Percentiles rank a stretch among this genome's conserved stretches.
Conservation (phyloP, 139 green algal genomes). For the Astrephomene gubernaculifera region DNA sequence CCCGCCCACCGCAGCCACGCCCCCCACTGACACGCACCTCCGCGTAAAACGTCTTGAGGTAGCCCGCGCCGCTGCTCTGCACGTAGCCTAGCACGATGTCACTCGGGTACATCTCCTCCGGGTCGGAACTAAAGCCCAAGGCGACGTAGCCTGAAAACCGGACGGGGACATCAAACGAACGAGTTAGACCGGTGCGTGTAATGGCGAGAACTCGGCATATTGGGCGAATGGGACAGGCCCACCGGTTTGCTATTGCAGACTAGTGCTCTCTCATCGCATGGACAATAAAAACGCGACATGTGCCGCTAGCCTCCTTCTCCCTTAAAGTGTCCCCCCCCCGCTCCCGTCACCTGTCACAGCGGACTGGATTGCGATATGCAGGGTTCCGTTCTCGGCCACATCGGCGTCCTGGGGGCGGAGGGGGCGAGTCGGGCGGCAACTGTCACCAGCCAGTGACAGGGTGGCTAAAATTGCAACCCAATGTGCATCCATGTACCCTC, state of each 20-base stretch:
- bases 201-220: too few species aligned
- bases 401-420: not conserved
- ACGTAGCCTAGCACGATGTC: not conserved
- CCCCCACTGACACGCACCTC: too few species aligned
- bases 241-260: too few species aligned
- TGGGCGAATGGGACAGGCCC: too few species aligned
- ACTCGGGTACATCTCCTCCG: not conserved
- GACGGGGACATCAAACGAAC: too few species aligned
- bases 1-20: not conserved
- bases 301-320: too few species aligned
- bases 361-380: not conserved
- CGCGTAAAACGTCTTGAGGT: not conserved
- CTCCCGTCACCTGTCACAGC: not conserved
- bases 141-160: not conserved
- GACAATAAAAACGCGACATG: too few species aligned
- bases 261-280: too few species aligned
- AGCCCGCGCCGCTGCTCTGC: not conserved
- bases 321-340: too few species aligned
- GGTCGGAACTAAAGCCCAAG: not conserved
- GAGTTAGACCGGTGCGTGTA: too few species aligned
- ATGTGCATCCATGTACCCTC: too few species aligned
- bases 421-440: too few species aligned
- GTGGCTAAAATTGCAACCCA: not conserved
- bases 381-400: not conserved
- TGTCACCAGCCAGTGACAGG: not conserved